A percentile compares a stretch with the other conserved stretches of the same genome.
Conservation (phyloP, 139 green algal genomes). For the Chlorokybus atmophyticus region DNA sequence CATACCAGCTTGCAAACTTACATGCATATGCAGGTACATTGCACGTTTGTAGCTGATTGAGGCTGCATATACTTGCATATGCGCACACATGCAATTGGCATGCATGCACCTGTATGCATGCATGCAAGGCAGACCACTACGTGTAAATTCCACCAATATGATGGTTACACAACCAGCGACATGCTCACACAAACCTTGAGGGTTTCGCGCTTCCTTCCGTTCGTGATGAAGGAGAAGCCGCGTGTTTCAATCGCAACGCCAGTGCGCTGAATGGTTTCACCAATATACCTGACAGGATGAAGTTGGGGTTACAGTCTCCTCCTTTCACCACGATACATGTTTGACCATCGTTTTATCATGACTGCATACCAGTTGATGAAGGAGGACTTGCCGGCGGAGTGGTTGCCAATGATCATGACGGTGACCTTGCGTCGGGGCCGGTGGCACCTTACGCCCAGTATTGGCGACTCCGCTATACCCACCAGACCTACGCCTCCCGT, state of each 20-base stretch:
- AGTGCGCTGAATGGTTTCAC: conserved; percentile 43
- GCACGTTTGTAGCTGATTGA: too few species aligned
- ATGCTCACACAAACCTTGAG: conserved; percentile 23
- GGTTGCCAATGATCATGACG: conserved; percentile 59
- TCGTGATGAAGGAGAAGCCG: conserved; percentile 50
- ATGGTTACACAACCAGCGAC: too few species aligned
- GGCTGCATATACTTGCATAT: too few species aligned
- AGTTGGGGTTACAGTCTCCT: too few species aligned
- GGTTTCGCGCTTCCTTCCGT: conserved; percentile 36
- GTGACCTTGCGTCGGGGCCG: conserved; percentile 45
- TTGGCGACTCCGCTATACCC: conserved; percentile 25
- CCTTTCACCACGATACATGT: too few species aligned
- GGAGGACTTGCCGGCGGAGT: conserved; percentile 47
- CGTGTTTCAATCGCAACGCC: conserved; percentile 39
- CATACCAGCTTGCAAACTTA: too few species aligned
- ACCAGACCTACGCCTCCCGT: conserved; percentile 19
- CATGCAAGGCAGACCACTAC: too few species aligned
- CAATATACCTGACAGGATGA: conserved; percentile 34
- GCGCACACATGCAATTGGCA: too few species aligned
- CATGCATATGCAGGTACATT: too few species aligned
- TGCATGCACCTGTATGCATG: not conserved
- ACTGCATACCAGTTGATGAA: conserved; percentile 58
- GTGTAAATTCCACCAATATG: too few species aligned
- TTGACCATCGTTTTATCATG: too few species aligned
- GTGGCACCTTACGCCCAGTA: conserved; percentile 28